These are phyloP conservation scores for Magnaporthales sp. DNA, from an alignment of 2,329 filamentous ascomycete species.

Conservation along the genomic window DNA sequence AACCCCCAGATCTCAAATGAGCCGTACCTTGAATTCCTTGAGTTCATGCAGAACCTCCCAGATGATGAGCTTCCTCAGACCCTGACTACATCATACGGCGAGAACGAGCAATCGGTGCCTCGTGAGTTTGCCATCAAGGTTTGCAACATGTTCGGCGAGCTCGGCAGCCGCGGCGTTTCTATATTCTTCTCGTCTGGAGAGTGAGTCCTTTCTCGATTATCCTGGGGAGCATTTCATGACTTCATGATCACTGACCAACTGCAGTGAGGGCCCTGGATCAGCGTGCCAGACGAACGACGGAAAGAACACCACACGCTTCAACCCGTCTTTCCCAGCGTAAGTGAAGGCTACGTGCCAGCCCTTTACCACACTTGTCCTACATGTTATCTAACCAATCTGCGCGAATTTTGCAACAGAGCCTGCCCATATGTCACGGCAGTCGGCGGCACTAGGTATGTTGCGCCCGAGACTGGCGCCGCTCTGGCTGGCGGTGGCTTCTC, in stretches of 20 bases:
- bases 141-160: conserved; percentile 42
- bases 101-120: conserved; percentile 47
- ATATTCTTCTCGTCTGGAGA: conserved; percentile 44
- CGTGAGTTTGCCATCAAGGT: conserved; percentile 39
- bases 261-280: conserved; percentile 35
- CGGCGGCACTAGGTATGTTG: conserved; percentile 41
- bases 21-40: conserved; percentile 46
- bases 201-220: neutral
- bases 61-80: conserved; percentile 42
- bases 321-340: conserved; percentile 56
- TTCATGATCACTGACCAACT: too few species aligned
- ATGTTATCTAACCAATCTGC: too few species aligned
- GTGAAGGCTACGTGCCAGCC: too few species aligned
- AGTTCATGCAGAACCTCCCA: conserved; percentile 35
- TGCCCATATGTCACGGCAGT: conserved; percentile 62
- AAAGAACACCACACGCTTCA: conserved; percentile 43
- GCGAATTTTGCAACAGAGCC: too few species aligned
- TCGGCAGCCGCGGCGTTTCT: conserved; percentile 42
- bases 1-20: conserved; percentile 40
- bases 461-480: conserved; percentile 29
- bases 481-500: conserved; percentile 44
- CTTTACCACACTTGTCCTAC: too few species aligned
- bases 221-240: too few species aligned
- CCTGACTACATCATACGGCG: conserved; percentile 50
- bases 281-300: conserved; percentile 51